Conservation (phyloP, 768 basidiomycete genomes). For the Mycena alexandri region DNA sequence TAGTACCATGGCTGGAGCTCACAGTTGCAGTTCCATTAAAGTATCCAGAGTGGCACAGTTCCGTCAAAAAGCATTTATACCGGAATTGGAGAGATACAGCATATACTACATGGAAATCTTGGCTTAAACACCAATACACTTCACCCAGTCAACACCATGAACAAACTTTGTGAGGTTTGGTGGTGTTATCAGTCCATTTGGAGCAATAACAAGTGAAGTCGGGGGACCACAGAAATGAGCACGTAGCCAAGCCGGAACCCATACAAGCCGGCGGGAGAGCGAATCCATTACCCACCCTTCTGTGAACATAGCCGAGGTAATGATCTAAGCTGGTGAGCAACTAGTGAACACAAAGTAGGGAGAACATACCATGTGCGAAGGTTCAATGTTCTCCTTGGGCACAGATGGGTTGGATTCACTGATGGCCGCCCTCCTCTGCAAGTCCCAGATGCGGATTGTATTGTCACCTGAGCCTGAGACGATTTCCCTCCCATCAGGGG, state of each 20-base stretch:
- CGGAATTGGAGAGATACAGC: too few relatives aligned
- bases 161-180: neutral
- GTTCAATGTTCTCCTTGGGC: too few relatives aligned
- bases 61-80: too few relatives aligned
- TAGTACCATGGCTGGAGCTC: too few relatives aligned
- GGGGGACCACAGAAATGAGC: neutral
- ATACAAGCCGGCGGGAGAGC: neutral
- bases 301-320: neutral
- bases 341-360: neutral
- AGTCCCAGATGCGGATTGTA: neutral
- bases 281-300: neutral
- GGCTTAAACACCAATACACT: too few relatives aligned
- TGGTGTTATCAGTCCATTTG: neutral
- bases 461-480: neutral
- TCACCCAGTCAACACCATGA: too few relatives aligned
- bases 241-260: neutral
- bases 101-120: too few relatives aligned
- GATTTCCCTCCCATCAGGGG: neutral
- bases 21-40: too few relatives aligned
- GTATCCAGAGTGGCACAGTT: too few relatives aligned
- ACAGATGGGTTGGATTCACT: neutral
- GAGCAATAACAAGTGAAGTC: neutral
- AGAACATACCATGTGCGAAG: neutral
- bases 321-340: neutral
- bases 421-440: neutral